Evolutionary conservation across 345 rosid species (phyloP).

Genomic region (Populus pruinosa): DNA sequence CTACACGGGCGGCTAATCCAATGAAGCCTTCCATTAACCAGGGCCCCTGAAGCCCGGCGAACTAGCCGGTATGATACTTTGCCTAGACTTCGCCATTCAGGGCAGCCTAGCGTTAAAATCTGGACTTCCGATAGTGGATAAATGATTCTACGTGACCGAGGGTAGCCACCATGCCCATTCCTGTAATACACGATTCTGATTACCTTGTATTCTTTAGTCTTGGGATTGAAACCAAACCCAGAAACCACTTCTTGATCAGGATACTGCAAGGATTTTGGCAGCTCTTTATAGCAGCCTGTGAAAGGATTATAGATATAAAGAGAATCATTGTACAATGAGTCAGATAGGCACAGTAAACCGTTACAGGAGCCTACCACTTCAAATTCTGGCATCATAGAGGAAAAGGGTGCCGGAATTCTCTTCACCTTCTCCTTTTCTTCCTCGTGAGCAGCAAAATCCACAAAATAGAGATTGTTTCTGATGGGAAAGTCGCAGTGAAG

Average conservation of each 20-base stretch:
- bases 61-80: constrained; percentile 55
- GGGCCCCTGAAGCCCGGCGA: constrained; percentile 60
- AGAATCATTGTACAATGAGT: constrained; percentile 20
- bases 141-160: constrained; percentile 21
- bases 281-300: constrained; percentile 21
- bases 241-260: constrained; percentile 29
- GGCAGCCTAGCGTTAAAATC: constrained; percentile 28
- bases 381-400: constrained; percentile 31
- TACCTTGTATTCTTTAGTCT: constrained; percentile 35
- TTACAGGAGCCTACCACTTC: constrained; percentile 45
- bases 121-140: constrained; percentile 34
- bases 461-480: constrained; percentile 36
- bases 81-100: constrained; percentile 66
- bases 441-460: constrained; percentile 22
- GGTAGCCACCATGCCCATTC: constrained; percentile 12
- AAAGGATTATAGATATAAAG: constrained; percentile 40
- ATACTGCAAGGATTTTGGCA: constrained; percentile 28
- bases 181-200: constrained; percentile 35
- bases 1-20: constrained; percentile 66
- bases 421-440: constrained; percentile 16
- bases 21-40: constrained; percentile 73
- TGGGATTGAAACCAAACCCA: constrained; percentile 42
- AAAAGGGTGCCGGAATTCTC: constrained; percentile 31
- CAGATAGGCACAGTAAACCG: constrained; percentile 42
- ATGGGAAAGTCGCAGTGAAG: constrained; percentile 40